Percentiles rank a stretch among this genome's conserved stretches.
Conservation (phyloP, 345 rosid species). For the Heritiera littoralis region DNA sequence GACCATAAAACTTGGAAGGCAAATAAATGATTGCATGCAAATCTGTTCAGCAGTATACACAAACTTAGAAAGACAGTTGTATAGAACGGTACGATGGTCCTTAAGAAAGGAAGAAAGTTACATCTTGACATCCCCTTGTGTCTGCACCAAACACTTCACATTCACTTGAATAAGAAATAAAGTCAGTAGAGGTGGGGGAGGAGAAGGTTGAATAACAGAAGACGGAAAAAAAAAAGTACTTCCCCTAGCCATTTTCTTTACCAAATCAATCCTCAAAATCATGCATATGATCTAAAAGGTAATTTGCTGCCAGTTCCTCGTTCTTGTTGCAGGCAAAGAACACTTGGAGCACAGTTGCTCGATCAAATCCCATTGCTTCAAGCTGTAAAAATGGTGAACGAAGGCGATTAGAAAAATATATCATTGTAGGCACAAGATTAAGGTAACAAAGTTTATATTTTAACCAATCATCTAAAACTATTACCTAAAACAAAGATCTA, state of each 20-base stretch:
- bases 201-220: slow-evolving; percentile 15
- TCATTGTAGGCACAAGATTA: not conserved
- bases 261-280: slow-evolving; percentile 76
- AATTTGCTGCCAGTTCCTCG: slow-evolving; percentile 92
- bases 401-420: not conserved
- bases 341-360: slow-evolving; percentile 73
- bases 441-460: not conserved
- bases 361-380: slow-evolving; percentile 91
- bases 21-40: not conserved
- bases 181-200: not conserved
- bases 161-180: slow-evolving; percentile 13
- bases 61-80: not conserved
- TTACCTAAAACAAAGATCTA: not conserved
- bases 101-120: slow-evolving; percentile 10
- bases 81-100: not conserved
- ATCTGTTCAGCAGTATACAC: not conserved
- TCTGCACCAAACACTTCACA: slow-evolving; percentile 23
- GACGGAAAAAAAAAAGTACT: not conserved
- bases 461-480: slow-evolving; percentile 8
- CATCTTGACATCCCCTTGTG: slow-evolving; percentile 21
- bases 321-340: slow-evolving; percentile 96
- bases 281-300: slow-evolving; percentile 88
- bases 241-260: slow-evolving; percentile 24
- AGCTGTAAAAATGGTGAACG: slow-evolving; percentile 40
- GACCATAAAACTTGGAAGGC: not conserved